Evolutionary conservation across 768 basidiomycete genomes (phyloP).

Genomic region (Tylopilus vinaceipallidus): DNA sequence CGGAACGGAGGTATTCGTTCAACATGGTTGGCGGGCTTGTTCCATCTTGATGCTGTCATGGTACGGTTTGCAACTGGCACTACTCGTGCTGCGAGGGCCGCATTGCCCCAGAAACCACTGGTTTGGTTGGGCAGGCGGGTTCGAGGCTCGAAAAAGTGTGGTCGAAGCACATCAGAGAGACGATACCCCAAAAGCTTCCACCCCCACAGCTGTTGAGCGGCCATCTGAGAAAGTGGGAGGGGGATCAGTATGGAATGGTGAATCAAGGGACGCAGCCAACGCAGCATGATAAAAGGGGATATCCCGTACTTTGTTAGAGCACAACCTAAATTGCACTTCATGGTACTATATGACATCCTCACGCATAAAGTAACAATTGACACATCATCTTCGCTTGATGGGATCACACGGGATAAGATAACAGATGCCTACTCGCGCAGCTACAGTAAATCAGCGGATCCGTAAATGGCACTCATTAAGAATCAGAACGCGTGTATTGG

Average conservation of each 20-base stretch:
- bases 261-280: not conserved
- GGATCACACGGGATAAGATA: not conserved
- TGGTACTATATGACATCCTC: not conserved
- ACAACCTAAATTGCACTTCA: not conserved
- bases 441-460: too few relatives aligned
- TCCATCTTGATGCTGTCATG: constrained; percentile 61
- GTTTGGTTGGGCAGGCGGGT: constrained; percentile 64
- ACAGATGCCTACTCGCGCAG: not conserved
- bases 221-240: constrained; percentile 9
- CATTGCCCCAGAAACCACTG: constrained; percentile 49
- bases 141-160: constrained; percentile 41
- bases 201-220: constrained; percentile 1
- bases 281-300: constrained; percentile 1
- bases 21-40: constrained; percentile 67
- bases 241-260: not conserved
- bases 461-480: not conserved
- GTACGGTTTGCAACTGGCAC: constrained; percentile 50
- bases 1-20: constrained; percentile 67
- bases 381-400: not conserved
- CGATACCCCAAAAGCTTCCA: not conserved
- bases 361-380: constrained; percentile 1
- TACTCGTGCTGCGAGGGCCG: constrained; percentile 68
- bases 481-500: not conserved
- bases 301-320: not conserved
- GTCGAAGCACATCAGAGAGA: constrained; percentile 18